These are phyloP conservation scores for Magnolia officinalis DNA, from an alignment of 164 flowering plant genomes.

Conservation along the genomic window DNA sequence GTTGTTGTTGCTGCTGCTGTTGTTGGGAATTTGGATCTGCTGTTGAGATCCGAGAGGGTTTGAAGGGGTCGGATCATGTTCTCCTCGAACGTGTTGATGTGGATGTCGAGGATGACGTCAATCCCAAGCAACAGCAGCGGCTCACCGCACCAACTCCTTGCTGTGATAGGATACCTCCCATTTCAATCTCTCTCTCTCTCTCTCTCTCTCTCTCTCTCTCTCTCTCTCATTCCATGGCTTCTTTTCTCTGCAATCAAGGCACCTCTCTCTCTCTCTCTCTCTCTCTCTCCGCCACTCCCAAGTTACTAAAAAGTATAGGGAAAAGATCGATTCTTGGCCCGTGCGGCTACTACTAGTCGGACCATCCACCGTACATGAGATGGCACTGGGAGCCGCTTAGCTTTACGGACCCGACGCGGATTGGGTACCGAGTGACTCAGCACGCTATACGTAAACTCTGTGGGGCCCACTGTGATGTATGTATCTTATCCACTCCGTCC, in stretches of 20 bases:
- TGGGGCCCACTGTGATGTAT: no score
- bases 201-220: not conserved
- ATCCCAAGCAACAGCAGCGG: conserved; percentile 41
- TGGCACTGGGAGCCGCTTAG: no score
- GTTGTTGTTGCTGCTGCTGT: not conserved
- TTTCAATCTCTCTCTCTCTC: not conserved
- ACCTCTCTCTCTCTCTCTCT: not conserved
- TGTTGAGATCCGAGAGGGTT: conserved; percentile 43
- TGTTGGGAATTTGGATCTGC: conserved; percentile 35
- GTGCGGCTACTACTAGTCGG: not conserved
- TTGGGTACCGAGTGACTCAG: no score
- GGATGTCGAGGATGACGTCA: conserved; percentile 17
- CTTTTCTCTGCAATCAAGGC: not conserved
- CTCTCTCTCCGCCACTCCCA: not conserved
- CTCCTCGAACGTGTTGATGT: conserved; percentile 2
- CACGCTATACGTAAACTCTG: no score
- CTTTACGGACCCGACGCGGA: no score
- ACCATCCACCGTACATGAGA: no score
- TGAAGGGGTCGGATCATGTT: conserved; percentile 25
- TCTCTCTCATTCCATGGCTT: not conserved
- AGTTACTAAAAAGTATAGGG: not conserved
- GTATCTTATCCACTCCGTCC: no score
- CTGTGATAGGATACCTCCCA: not conserved
- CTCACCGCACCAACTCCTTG: conserved; percentile 25
- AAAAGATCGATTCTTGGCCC: not conserved